phyloP scores from a whole-genome alignment of 2,329 filamentous ascomycete genomes.

The Trichoderma koningii region DNA sequence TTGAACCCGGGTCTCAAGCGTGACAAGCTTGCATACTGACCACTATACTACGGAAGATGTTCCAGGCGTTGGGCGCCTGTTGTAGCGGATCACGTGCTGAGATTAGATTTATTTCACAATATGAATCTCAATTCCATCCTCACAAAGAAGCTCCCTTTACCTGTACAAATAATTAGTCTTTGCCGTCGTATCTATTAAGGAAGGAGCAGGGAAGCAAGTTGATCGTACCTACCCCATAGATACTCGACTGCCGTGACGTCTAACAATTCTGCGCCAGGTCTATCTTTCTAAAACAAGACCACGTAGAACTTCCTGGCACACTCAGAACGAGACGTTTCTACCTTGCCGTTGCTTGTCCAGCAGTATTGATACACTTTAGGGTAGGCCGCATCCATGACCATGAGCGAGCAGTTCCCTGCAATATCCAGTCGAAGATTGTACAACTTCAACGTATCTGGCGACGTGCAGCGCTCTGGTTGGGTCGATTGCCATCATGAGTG shows the following conservation, averaged over 20 bases:
- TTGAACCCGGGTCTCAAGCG: constrained; percentile 34
- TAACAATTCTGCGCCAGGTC: too few relatives aligned
- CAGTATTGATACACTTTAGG: not conserved
- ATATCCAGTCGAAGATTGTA: too few relatives aligned
- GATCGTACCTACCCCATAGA: too few relatives aligned
- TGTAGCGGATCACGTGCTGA: constrained; percentile 25
- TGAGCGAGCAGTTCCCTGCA: not conserved
- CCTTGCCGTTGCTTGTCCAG: not conserved
- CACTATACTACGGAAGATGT: constrained; percentile 33
- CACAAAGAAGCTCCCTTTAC: not conserved
- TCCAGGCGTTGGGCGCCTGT: constrained; percentile 26
- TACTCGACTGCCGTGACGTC: too few relatives aligned
- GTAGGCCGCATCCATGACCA: not conserved
- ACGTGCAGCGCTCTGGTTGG: not conserved
- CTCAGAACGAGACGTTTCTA: too few relatives aligned
- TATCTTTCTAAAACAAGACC: too few relatives aligned
- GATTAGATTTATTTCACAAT: not conserved
- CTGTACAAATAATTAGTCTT: too few relatives aligned
- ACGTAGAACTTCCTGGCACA: too few relatives aligned
- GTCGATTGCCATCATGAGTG: not conserved
- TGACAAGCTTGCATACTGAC: constrained; percentile 34
- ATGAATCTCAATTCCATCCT: not conserved
- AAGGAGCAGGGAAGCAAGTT: too few relatives aligned
- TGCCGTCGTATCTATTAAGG: too few relatives aligned
- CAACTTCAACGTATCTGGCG: too few relatives aligned